Evolutionary conservation across 306 rosid genomes (phyloP).

Genomic region (Prunus fruticosa): DNA sequence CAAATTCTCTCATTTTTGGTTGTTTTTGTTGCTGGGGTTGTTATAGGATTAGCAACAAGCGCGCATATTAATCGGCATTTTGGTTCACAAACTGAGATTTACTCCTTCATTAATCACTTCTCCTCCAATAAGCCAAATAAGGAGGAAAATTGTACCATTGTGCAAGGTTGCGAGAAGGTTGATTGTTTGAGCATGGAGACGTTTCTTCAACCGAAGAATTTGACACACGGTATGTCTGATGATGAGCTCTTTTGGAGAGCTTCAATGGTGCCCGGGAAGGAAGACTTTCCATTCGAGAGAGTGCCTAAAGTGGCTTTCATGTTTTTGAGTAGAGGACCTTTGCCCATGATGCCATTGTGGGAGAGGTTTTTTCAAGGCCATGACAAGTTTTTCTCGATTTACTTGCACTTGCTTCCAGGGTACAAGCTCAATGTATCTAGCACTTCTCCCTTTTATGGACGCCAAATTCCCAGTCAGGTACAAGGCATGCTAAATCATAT

Average conservation of each 20-base stretch:
- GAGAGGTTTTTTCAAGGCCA: conserved; percentile 82
- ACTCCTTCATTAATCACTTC: conserved; percentile 35
- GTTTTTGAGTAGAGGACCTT: conserved; percentile 87
- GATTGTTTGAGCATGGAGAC: conserved; percentile 35
- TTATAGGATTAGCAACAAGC: conserved; percentile 62
- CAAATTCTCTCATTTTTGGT: conserved; percentile 53
- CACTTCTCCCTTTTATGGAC: conserved; percentile 52
- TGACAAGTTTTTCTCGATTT: conserved; percentile 52
- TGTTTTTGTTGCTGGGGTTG: conserved; percentile 77
- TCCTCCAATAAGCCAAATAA: conserved; percentile 29
- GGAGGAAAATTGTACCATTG: conserved; percentile 28
- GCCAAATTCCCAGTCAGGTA: conserved; percentile 89
- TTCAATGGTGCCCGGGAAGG: conserved; percentile 58
- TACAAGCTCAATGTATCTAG: conserved; percentile 49
- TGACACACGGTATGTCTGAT: conserved; percentile 56
- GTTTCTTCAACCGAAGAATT: conserved; percentile 45
- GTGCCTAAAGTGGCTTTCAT: conserved; percentile 85
- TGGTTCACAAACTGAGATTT: conserved; percentile 38
- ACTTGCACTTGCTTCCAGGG: conserved; percentile 66
- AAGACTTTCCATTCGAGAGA: conserved; percentile 45
- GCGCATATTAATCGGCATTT: conserved; percentile 52
- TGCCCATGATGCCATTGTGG: conserved; percentile 85
- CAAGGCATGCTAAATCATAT: neutral
- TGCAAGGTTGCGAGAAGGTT: conserved; percentile 17
- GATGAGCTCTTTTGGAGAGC: conserved; percentile 87